Conservation (phyloP, 441 rosid species). For the Euphorbia schlechtendalii region DNA sequence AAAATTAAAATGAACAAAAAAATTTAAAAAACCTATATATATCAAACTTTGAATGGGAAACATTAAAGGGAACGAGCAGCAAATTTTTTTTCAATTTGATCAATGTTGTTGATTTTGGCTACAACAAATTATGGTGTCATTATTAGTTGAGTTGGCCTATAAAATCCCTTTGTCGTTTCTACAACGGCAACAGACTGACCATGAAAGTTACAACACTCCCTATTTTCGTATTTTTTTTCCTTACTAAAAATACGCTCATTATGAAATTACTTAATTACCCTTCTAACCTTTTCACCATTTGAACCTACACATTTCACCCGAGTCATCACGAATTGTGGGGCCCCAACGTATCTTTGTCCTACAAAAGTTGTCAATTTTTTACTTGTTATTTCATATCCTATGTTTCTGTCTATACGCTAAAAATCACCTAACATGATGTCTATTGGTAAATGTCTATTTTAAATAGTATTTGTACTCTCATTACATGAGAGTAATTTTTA, state of each 20-base stretch:
- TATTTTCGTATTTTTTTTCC: slow-evolving; percentile 35
- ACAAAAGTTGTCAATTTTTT: background rate
- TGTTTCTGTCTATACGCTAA: slow-evolving; percentile 6
- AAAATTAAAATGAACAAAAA: too few species aligned
- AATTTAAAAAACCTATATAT: too few species aligned
- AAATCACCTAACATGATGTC: background rate
- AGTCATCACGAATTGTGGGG: slow-evolving; percentile 11
- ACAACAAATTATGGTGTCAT: slow-evolving; percentile 41
- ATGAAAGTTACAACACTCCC: slow-evolving; percentile 30
- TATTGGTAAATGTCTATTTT: too few species aligned
- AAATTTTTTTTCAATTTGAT: too few species aligned
- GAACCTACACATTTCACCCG: too few species aligned
- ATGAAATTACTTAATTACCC: too few species aligned
- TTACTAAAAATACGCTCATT: slow-evolving; percentile 11
- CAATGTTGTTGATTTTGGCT: too few species aligned
- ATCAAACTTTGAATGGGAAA: too few species aligned
- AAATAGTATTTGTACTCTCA: too few species aligned
- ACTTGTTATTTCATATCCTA: background rate
- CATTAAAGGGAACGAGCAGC: too few species aligned
- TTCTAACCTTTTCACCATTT: too few species aligned
- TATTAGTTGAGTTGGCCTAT: slow-evolving; percentile 33
- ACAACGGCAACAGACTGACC: slow-evolving; percentile 25
- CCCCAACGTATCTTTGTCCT: slow-evolving; percentile 47
- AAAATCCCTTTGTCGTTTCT: slow-evolving; percentile 38
- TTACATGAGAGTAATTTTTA: too few species aligned